Evolutionary conservation across 2,329 filamentous ascomycete genomes (phyloP), one percentile per base, ranked within the genome.

Genomic region (Neodidymelliopsis sp.): DNA sequence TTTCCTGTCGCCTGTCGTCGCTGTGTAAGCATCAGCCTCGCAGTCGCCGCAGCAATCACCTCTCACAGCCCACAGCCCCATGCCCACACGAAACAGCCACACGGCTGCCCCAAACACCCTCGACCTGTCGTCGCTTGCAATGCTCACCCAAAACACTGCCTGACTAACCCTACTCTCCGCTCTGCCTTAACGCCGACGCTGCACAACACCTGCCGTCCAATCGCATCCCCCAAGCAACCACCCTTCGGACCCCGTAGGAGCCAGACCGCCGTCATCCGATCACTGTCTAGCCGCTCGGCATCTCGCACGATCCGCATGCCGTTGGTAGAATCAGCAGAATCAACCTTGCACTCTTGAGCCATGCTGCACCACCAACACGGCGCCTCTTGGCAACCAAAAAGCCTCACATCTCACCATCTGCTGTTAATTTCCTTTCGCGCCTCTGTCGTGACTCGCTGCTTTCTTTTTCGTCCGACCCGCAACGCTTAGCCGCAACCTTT

Each of bases 201-300:
- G 16, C 13, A 24, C 19, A 30, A 33, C 13, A 18, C 2, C 29
- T 16, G 9, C 25, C 37, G 43, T 42, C 57, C 56, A 59, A 60
- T 57, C 57, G 35, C 35, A 31, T 29, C 18, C 9, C 34, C 22
- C 11, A 19, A 45, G 13, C 39, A 36, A 31, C 29, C 33, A 18
- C 30, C 15, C 25, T 19, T 35, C 51, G 54, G 49, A 53, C 53
- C 51, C 52, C 54, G 29, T 30, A 9, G 18, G n/a, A n/a, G 20
- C 15, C 13, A 11, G 23, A 39, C 33, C 22, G 30, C 19, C 34
- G 46, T 47, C 20, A 53, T 53, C 53, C 49, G 53, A 51, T 41
- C n/a, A n/a, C n/a, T n/a, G n/a, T n/a, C n/a, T 62, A 58, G 46
- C 46, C 62, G 58, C 62, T 60, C 62, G 62, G 62, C 49, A 55